A percentile compares a stretch with the other conserved stretches of the same genome.
These are phyloP conservation scores for Rhododendron mucronatum DNA, from an alignment of 148 eudicot genomes.

Conservation along the genomic window DNA sequence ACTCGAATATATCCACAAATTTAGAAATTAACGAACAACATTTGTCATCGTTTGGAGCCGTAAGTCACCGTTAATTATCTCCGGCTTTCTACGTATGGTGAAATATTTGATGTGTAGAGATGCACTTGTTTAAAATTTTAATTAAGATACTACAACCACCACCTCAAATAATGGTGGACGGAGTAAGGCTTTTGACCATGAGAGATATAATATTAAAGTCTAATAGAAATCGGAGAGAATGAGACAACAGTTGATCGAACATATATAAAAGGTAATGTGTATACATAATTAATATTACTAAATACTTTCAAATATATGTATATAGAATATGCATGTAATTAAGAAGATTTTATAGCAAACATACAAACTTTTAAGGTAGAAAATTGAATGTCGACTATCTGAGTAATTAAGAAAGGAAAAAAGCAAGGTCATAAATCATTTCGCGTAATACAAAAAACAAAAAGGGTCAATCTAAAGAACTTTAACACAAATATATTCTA, in stretches of 20 bases:
- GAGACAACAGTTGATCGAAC: not conserved
- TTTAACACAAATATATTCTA: not conserved
- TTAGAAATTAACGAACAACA: not conserved
- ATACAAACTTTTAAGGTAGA: not conserved
- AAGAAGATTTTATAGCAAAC: not conserved
- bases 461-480: not conserved
- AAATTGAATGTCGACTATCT: not conserved
- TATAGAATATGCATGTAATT: not conserved
- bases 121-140: not conserved
- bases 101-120: not conserved
- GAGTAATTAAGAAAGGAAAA: not conserved
- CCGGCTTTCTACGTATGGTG: not conserved
- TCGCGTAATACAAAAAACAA: not conserved
- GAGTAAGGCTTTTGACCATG: too few relatives aligned
- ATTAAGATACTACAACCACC: not conserved
- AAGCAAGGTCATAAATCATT: not conserved
- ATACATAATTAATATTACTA: not conserved
- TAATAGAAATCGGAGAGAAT: not conserved
- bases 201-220: not conserved
- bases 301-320: not conserved
- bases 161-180: not conserved
- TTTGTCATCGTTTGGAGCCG: not conserved
- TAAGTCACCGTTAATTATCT: not conserved
- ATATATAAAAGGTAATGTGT: not conserved
- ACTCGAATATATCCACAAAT: not conserved